Conservation (phyloP, 371 early-diverging fungal genomes). For the Mucor mucedo region DNA sequence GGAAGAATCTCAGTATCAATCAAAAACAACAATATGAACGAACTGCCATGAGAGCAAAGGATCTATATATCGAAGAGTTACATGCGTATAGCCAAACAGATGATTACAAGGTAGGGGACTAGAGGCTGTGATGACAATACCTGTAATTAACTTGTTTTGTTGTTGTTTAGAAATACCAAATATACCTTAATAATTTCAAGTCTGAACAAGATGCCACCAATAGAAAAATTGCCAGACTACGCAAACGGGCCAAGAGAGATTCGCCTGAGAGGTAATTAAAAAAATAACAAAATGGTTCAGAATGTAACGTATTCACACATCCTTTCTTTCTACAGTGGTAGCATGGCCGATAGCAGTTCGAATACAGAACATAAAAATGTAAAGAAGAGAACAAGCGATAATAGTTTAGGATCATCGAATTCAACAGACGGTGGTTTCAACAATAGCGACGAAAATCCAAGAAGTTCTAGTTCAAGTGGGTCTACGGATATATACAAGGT, state of each 20-base stretch:
- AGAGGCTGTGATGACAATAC: no score
- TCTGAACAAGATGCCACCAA: constrained; percentile 44
- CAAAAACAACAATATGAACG: constrained; percentile 44
- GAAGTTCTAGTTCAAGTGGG: constrained; percentile 26
- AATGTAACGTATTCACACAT: no score
- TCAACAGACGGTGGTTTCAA: constrained; percentile 1
- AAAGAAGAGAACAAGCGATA: constrained; percentile 1
- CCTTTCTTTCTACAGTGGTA: constrained; percentile 12
- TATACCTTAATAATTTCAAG: constrained; percentile 42
- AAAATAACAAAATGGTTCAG: not conserved
- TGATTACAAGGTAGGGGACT: constrained; percentile 35
- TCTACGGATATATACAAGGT: constrained; percentile 26
- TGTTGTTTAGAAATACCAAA: constrained; percentile 38
- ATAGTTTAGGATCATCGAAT: constrained; percentile 7
- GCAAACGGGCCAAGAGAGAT: constrained; percentile 31
- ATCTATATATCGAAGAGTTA: constrained; percentile 42
- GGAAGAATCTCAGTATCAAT: constrained; percentile 42
- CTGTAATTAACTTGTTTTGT: not conserved
- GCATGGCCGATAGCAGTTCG: constrained; percentile 22
- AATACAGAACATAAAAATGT: constrained; percentile 10
- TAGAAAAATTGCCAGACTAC: constrained; percentile 26
- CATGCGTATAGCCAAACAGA: constrained; percentile 43
- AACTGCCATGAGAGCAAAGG: constrained; percentile 46
- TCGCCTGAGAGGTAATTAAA: constrained; percentile 21
- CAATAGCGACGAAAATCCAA: not conserved